A percentile compares a stretch with the other conserved stretches of the same genome.
Conservation (phyloP, 2,329 filamentous ascomycete genomes). For the Nemania bipapillata region DNA sequence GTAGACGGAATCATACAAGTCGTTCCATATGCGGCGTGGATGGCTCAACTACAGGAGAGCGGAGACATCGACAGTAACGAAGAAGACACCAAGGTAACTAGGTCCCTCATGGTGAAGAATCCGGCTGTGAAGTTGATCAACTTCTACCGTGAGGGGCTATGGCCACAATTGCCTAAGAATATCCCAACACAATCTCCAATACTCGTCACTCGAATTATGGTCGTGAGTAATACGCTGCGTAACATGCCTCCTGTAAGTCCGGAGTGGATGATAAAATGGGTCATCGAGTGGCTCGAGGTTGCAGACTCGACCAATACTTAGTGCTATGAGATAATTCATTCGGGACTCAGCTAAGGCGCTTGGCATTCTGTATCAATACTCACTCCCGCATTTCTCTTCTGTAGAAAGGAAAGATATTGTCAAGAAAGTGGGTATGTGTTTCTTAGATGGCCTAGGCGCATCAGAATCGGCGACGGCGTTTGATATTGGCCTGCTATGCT, state of each 20-base stretch:
- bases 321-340: too few species aligned
- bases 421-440: too few species aligned
- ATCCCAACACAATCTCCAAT: constrained; percentile 27
- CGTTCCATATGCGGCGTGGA: not conserved
- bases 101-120: constrained; percentile 33
- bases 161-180: not conserved
- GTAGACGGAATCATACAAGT: not conserved
- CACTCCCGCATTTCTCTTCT: too few species aligned
- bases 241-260: constrained; percentile 44
- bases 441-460: too few species aligned
- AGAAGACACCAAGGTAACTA: not conserved
- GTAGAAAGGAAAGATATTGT: too few species aligned
- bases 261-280: constrained; percentile 53
- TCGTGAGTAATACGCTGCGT: constrained; percentile 46
- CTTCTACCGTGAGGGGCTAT: constrained; percentile 46
- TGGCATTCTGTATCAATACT: too few species aligned
- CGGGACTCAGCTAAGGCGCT: too few species aligned
- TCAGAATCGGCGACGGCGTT: too few species aligned
- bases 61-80: constrained; percentile 3
- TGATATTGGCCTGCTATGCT: too few species aligned
- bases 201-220: constrained; percentile 32
- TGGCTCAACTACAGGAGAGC: constrained; percentile 2
- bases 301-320: not conserved
- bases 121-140: constrained; percentile 50
- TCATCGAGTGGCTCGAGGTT: constrained; percentile 37